Evolutionary conservation across 106 monocot genomes (phyloP).

Genomic region (Ottelia alismoides): DNA sequence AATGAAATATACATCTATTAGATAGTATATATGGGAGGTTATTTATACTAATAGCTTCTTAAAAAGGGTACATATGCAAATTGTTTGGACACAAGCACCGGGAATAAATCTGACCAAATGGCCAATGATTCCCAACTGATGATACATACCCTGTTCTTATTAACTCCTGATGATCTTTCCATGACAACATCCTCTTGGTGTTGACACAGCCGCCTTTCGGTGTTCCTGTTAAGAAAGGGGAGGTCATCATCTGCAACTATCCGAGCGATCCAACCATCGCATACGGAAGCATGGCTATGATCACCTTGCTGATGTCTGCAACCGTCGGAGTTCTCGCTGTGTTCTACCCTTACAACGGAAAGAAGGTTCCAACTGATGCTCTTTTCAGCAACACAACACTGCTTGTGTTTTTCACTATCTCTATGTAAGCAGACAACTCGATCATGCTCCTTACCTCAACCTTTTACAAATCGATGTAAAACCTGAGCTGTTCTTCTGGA

Average conservation of each 20-base stretch:
- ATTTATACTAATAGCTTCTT: too few relatives aligned
- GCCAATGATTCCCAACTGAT: too few relatives aligned
- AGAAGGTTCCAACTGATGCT: constrained; percentile 25
- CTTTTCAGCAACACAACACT: constrained; percentile 35
- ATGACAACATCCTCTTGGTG: too few relatives aligned
- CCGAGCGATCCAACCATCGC: constrained; percentile 61
- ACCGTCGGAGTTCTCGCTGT: constrained; percentile 33
- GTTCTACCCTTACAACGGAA: constrained; percentile 42
- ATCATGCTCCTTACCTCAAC: not conserved
- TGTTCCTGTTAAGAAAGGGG: constrained; percentile 45
- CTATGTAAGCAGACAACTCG: constrained; percentile 32
- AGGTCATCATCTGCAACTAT: constrained; percentile 59
- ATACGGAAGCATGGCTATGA: constrained; percentile 40
- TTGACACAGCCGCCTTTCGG: constrained; percentile 65
- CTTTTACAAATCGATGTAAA: not conserved
- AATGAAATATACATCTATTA: too few relatives aligned
- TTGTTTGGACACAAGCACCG: too few relatives aligned
- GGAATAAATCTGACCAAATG: too few relatives aligned
- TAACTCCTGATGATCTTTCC: too few relatives aligned
- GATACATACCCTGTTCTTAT: too few relatives aligned
- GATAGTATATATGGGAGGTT: too few relatives aligned
- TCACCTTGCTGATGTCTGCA: constrained; percentile 35
- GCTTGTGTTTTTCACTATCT: constrained; percentile 40
- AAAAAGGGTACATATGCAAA: too few relatives aligned
- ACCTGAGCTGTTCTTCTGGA: not conserved